These are phyloP conservation scores for Cladophialophora carrionii DNA, from an alignment of 2,329 filamentous ascomycete species.

Conservation along the genomic window DNA sequence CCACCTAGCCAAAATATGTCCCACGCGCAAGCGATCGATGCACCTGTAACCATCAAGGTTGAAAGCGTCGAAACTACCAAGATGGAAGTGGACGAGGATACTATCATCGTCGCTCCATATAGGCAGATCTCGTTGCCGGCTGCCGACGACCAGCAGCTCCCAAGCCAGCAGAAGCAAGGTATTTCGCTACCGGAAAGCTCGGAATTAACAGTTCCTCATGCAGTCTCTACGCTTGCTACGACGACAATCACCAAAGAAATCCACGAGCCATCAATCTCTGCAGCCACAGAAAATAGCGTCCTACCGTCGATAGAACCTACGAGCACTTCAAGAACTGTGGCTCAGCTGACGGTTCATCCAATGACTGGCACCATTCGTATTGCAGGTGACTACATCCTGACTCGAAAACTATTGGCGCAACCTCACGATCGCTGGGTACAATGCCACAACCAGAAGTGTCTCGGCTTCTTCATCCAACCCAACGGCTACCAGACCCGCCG, in stretches of 20 bases:
- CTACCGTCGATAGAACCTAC: slow-evolving; percentile 38
- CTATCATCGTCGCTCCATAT: slow-evolving; percentile 16
- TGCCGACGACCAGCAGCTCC: neutral
- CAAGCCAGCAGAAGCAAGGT: neutral
- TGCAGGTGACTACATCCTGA: slow-evolving; percentile 82
- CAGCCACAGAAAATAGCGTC: slow-evolving; percentile 19
- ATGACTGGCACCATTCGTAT: slow-evolving; percentile 52
- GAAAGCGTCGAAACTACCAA: slow-evolving; percentile 35
- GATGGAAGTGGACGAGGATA: slow-evolving; percentile 35
- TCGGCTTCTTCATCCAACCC: slow-evolving; percentile 78
- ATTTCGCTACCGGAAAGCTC: neutral
- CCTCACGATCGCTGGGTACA: slow-evolving; percentile 82
- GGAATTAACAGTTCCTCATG: slow-evolving; percentile 20
- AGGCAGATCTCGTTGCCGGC: neutral
- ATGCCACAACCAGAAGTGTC: slow-evolving; percentile 73
- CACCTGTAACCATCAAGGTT: slow-evolving; percentile 36
- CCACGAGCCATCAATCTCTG: neutral
- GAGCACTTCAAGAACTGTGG: slow-evolving; percentile 30
- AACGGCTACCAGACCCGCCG: slow-evolving; percentile 85
- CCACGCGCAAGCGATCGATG: slow-evolving; percentile 1
- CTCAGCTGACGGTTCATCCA: slow-evolving; percentile 32
- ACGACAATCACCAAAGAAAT: slow-evolving; percentile 33
- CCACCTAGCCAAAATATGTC: no score
- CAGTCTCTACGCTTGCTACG: slow-evolving; percentile 34
- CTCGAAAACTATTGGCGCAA: slow-evolving; percentile 72